These are phyloP conservation scores for Sporobolus alterniflorus DNA, from an alignment of 202 grass and related monocot species.

Conservation along the genomic window DNA sequence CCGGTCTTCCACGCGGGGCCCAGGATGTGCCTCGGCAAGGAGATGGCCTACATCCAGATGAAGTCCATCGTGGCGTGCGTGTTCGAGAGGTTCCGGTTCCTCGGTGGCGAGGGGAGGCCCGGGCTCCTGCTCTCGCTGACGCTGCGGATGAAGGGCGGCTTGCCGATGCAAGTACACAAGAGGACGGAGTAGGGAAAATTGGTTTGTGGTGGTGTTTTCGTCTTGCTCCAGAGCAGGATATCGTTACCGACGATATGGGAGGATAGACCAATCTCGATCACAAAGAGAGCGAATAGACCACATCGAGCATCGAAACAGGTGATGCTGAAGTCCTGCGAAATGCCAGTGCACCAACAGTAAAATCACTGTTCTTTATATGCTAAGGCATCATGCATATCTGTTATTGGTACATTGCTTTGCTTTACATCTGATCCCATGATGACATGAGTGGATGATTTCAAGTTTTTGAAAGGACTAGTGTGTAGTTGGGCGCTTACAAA, in stretches of 20 bases:
- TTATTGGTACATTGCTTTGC: background rate
- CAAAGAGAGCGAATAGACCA: background rate
- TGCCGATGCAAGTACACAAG: conserved; percentile 39
- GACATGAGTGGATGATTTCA: background rate
- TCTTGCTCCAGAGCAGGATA: too few species aligned
- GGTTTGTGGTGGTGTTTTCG: background rate
- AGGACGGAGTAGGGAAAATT: conserved; percentile 10
- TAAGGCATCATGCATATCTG: background rate
- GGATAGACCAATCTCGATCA: background rate
- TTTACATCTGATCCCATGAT: background rate
- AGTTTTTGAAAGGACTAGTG: background rate
- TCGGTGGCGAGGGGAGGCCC: conserved; percentile 19
- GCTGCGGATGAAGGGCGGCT: conserved; percentile 57
- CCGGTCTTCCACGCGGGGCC: conserved; percentile 60
- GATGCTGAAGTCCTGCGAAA: background rate
- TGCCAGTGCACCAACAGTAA: too few species aligned
- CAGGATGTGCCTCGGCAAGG: conserved; percentile 76
- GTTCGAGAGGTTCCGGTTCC: conserved; percentile 44
- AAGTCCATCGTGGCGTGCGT: conserved; percentile 60
- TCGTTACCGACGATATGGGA: too few species aligned
- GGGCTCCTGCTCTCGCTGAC: conserved; percentile 55
- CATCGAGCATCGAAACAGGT: background rate
- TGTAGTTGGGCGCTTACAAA: background rate
- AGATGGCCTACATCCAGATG: conserved; percentile 85
- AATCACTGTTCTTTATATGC: background rate